Evolutionary conservation across 75 land plant species (phyloP), one percentile per base, ranked within the genome.

Genomic region (Picea glauca): DNA sequence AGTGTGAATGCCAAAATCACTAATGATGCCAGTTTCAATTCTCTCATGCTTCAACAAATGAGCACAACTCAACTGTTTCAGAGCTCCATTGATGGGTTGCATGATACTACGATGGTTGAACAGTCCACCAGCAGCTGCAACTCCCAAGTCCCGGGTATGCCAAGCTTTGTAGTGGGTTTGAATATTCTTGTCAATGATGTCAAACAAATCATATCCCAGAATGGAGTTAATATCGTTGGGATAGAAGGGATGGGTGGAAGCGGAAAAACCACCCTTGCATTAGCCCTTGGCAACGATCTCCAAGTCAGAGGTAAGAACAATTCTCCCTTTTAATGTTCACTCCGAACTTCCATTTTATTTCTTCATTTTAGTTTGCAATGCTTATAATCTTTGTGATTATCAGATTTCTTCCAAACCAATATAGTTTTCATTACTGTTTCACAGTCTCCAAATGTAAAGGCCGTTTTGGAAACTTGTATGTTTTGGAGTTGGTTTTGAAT

Each of bases 331-430:
- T 68, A 15, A 13, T 35, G 1, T 17, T 68, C 0, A 2, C 35
- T 68, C 1, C 1, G 20, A 35, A 20, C 20, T 30, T 38, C 46
- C 40, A 68, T 17, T 68, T 17, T 68, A 1, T 18, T 67, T 0
- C 1, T 38, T 6, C 33, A 38, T 35, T 67, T 20, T 38, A 20
- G 33, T 4, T 35, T 67, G 32, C 20, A 20, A 1, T 67, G 8
- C 33, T 7, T 35, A 33, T 35, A 7, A n/a, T 18, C n/a, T 33
- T 35, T 33, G 33, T 35, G 43, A 38, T 56, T 57, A 58, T 6
- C 84, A 90, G 90, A 76, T 21, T 54, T 82, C 67, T 90, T 88
- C 30, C 60, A 80, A 8, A 72, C 82, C 20, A 80, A 81, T 17
- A 33, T 35, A 40, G 14, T 67, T 67, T 33, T 33, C n/a, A 15